Evolutionary conservation across 306 rosid genomes (phyloP).

Genomic region (Lablab purpureus): DNA sequence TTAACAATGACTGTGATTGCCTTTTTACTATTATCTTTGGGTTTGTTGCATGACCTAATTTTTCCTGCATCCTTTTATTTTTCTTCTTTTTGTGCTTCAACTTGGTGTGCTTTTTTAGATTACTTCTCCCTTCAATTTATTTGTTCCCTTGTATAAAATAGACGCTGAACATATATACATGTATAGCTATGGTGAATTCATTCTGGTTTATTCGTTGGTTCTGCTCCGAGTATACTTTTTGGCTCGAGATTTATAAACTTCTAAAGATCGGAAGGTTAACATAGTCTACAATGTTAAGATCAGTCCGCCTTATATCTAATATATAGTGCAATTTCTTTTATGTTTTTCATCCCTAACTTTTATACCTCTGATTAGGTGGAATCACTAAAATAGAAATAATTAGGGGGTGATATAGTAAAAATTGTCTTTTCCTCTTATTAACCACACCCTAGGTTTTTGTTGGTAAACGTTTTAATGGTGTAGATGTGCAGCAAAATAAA

Average conservation of each 20-base stretch:
- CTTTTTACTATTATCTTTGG: constrained; percentile 31
- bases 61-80: background rate
- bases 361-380: background rate
- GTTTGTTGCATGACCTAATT: constrained; percentile 42
- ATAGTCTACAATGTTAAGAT: background rate
- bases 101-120: constrained; percentile 35
- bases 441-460: no score
- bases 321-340: background rate
- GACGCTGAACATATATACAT: constrained; percentile 14
- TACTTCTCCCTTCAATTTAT: background rate
- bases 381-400: background rate
- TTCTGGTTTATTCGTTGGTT: background rate
- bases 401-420: background rate
- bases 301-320: background rate
- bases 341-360: background rate
- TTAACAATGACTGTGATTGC: constrained; percentile 41
- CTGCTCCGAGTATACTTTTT: background rate
- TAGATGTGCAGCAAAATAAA: no score
- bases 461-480: no score
- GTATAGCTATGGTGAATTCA: constrained; percentile 37
- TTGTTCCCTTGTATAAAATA: constrained; percentile 35
- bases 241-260: background rate
- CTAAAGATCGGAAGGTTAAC: background rate
- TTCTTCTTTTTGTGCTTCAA: background rate
- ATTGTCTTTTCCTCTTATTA: no score